A percentile compares a stretch with the other conserved stretches of the same genome.
Evolutionary conservation across 805 yeast genomes (phyloP).

Genomic region (Saccharomycopsis fermentans): DNA sequence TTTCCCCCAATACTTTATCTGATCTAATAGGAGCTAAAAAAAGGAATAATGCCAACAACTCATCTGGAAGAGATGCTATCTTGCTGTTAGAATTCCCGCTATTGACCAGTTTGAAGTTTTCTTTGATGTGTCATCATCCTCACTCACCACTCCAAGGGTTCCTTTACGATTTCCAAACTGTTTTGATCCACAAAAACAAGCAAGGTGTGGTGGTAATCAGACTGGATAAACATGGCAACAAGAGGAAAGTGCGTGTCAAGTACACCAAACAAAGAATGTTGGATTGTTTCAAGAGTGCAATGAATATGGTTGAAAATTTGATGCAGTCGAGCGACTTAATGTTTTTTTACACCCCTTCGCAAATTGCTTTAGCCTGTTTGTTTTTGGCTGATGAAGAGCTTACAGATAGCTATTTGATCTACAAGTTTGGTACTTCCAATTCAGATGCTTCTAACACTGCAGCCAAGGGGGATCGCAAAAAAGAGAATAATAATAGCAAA

Average conservation of each 20-base stretch:
- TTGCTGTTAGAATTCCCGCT: constrained; percentile 72
- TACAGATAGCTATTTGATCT: constrained; percentile 54
- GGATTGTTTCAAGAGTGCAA: constrained; percentile 39
- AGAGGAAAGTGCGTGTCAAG: constrained; percentile 10
- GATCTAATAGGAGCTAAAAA: constrained; percentile 37
- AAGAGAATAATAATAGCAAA: constrained; percentile 8
- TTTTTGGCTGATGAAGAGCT: constrained; percentile 54
- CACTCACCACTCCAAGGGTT: constrained; percentile 88
- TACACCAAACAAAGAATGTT: constrained; percentile 9
- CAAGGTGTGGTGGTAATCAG: constrained; percentile 15
- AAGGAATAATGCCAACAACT: constrained; percentile 23
- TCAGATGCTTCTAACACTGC: neutral
- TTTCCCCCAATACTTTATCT: constrained; percentile 73
- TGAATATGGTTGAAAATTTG: constrained; percentile 53
- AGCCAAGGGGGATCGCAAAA: constrained; percentile 18
- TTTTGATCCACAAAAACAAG: constrained; percentile 28
- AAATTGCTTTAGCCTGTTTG: constrained; percentile 83
- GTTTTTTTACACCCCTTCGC: constrained; percentile 85
- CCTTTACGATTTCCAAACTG: constrained; percentile 75
- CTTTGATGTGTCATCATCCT: constrained; percentile 82
- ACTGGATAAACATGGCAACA: constrained; percentile 16
- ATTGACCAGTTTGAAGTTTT: constrained; percentile 64
- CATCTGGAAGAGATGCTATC: constrained; percentile 55
- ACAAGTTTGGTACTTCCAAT: constrained; percentile 38
- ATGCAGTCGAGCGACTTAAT: constrained; percentile 70